Base-by-base conservation (phyloP, 306 rosid species). In the Crotalaria pallida region DNA sequence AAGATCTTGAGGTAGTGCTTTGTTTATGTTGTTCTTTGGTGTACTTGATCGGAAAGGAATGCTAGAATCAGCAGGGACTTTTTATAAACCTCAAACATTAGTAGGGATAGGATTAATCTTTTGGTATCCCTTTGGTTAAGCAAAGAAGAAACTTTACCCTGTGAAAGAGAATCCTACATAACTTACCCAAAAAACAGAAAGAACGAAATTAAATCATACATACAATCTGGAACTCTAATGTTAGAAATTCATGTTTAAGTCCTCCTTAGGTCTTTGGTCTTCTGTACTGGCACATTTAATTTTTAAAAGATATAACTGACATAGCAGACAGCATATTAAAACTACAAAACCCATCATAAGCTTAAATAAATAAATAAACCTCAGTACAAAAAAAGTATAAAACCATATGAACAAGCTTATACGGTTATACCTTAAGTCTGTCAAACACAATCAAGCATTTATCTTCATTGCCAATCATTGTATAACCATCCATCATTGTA, bases 401-500 rank as follows among this genome's bases (percentile, higher is more conserved):
- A 21, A 34, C 36, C 23, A 50, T 47, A 63, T 13, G 22, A 69
- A 58, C 26, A 24, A 53, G 65, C 79, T n/a, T n/a, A n/a, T n/a
- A n/a, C n/a, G n/a, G n/a, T n/a, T 61, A 77, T 84, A 93, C 98
- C 97, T 94, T 88, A 51, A 94, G 97, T 77, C 97, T 85, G 58
- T 83, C 89, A 79, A 94, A 94, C 77, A 94, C 98, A 78, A 90
- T 67, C 87, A 88, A 79, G 72, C 97, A 94, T 84, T 88, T 94
- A 22, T 85, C 85, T 84, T 90, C 97, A 75, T 88, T 70, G 49
- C 96, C 92, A 70, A 84, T 64, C 87, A 94, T 94, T 41, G 96
- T 90, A 86, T 94, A 94, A 61, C 97, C 98, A 80, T 90, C 98
- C 92, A 94, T 94, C 98, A 94, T 94, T 71, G 95, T 90, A 62